Evolutionary conservation across 805 yeast species (phyloP).

Genomic region (Barnettozyma sp.): DNA sequence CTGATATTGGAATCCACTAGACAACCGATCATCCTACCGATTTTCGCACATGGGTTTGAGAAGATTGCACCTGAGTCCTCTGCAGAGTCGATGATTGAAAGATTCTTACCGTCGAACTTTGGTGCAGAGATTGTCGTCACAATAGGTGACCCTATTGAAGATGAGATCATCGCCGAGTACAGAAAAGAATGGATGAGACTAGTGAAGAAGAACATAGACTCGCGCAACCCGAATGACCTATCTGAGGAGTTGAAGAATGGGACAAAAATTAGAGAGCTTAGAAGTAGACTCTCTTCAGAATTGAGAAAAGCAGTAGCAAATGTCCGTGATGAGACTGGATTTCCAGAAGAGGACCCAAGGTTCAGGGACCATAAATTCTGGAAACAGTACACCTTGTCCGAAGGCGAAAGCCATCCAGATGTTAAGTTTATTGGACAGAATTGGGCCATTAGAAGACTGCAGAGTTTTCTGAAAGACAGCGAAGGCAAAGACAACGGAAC

Average conservation of each 20-base stretch:
- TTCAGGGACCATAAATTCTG: slow-evolving; percentile 68
- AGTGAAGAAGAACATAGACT: slow-evolving; percentile 48
- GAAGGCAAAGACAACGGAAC: slow-evolving; percentile 7
- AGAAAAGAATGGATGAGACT: slow-evolving; percentile 65
- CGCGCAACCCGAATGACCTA: slow-evolving; percentile 47
- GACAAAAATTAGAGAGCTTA: slow-evolving; percentile 51
- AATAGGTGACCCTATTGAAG: slow-evolving; percentile 68
- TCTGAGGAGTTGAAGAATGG: slow-evolving; percentile 59
- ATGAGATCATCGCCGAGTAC: slow-evolving; percentile 47
- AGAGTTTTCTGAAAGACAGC: slow-evolving; percentile 33
- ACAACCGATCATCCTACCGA: slow-evolving; percentile 83
- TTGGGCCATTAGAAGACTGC: slow-evolving; percentile 75
- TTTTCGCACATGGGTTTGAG: slow-evolving; percentile 81
- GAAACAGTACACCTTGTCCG: slow-evolving; percentile 56
- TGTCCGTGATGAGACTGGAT: slow-evolving; percentile 36
- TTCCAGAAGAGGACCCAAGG: slow-evolving; percentile 59
- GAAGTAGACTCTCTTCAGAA: slow-evolving; percentile 64
- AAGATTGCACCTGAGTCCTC: slow-evolving; percentile 72
- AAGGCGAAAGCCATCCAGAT: slow-evolving; percentile 63
- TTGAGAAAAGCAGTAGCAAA: slow-evolving; percentile 55
- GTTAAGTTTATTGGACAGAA: slow-evolving; percentile 69
- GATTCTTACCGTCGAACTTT: slow-evolving; percentile 54
- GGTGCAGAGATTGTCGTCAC: slow-evolving; percentile 63
- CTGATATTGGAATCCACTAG: slow-evolving; percentile 73
- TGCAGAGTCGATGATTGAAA: slow-evolving; percentile 42